phyloP scores from a whole-genome alignment of 2,329 filamentous ascomycete species.

The Fusarium sp. region DNA sequence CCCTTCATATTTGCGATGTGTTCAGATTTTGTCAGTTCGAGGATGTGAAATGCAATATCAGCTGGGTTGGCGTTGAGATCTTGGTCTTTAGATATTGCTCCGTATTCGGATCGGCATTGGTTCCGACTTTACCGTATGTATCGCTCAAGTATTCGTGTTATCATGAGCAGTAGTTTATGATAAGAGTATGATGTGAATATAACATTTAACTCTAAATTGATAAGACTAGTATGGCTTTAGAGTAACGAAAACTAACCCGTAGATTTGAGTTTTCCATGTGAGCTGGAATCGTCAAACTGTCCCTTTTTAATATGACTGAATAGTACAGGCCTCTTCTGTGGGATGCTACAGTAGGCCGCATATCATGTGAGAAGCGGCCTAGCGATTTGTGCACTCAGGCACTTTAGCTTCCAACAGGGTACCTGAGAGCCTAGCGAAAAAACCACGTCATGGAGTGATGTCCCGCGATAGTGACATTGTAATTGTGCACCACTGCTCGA shows the following conservation, averaged over 20 bases:
- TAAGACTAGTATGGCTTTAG: too few relatives aligned
- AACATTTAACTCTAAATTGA: too few relatives aligned
- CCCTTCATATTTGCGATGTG: slow-evolving; percentile 40
- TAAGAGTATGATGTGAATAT: not conserved
- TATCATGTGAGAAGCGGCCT: slow-evolving; percentile 41
- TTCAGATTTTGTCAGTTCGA: slow-evolving; percentile 1
- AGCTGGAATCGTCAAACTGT: not conserved
- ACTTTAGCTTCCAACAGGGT: slow-evolving; percentile 24
- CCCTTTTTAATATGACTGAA: too few relatives aligned
- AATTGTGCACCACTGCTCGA: not conserved
- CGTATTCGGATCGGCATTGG: slow-evolving; percentile 37
- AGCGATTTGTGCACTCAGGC: slow-evolving; percentile 7
- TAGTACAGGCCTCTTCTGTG: slow-evolving; percentile 1
- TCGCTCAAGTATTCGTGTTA: not conserved
- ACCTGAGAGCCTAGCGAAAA: slow-evolving; percentile 33
- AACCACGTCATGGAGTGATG: slow-evolving; percentile 32
- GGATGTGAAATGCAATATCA: slow-evolving; percentile 14
- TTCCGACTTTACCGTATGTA: slow-evolving; percentile 28
- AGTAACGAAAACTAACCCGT: not conserved
- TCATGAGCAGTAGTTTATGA: not conserved
- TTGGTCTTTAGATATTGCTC: slow-evolving; percentile 23
- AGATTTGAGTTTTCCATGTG: not conserved
- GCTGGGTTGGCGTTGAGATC: slow-evolving; percentile 20
- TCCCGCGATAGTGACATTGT: not conserved
- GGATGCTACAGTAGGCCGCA: not conserved